Base-by-base conservation (phyloP, 768 basidiomycete genomes). In the Podaxis rugospora region DNA sequence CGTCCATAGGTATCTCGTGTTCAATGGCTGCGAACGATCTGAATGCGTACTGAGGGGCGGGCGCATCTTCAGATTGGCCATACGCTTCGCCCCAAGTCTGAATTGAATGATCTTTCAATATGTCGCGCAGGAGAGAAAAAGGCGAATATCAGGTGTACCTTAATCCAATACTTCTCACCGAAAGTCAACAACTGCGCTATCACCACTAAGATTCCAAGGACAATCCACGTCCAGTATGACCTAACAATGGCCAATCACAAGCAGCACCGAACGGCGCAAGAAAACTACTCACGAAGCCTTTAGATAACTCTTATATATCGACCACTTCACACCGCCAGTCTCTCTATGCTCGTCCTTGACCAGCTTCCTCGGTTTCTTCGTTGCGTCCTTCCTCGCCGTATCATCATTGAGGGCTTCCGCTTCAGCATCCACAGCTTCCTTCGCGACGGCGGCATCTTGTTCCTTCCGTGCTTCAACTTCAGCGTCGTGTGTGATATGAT, bases 311-410 rank as follows among this genome's bases (percentile, higher is more conserved):
- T 84, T 81, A 61, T 88, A 88, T 35, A 87, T 79, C 1, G 75
- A 72, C 89, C 90, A 93, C 67, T 91, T 92, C 32, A 95, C 93
- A 39, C 87, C 85, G 0, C 93, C 94, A 1, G 80, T 80, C 63
- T 90, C 90, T 47, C 92, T 71, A 61, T 92, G 87, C 68, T 95
- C 92, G 51, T 93, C 92, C 68, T 92, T 87, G 59, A 93, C 72
- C 10, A 93, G 73, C 66, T 91, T 89, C 28, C 86, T 75, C 0
- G 90, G 87, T 63, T 85, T 89, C 74, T 87, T 92, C 10, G 64
- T 72, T 23, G 69, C 72, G 52, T 71, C 68, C 1, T 69, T 65
- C 10, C 67, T 64, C 1, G 66, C 69, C 18, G 59, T 70, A 10
- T 65, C 65, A 46, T 50, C 55, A 27, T 59, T 50, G 11, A 46